phyloP scores from a whole-genome alignment of 2,329 filamentous ascomycete species.

The Graphilbum sp. region DNA sequence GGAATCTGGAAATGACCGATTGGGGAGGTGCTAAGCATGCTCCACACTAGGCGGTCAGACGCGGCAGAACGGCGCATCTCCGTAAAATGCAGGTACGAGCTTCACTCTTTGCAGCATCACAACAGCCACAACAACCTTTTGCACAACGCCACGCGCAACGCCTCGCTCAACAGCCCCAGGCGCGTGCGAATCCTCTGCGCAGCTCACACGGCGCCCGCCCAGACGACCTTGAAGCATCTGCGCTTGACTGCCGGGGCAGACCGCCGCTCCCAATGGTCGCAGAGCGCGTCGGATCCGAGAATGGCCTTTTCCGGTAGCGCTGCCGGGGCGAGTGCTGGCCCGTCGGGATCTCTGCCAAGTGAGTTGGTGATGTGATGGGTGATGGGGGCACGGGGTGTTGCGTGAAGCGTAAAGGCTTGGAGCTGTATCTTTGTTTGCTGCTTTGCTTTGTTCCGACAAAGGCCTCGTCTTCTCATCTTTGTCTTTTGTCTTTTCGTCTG shows the following conservation, averaged over 20 bases:
- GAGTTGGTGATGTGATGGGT: not conserved
- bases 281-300: conserved; percentile 3
- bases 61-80: conserved; percentile 6
- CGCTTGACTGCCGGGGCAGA: no score
- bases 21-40: no score
- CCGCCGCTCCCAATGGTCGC: conserved; percentile 2
- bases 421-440: not conserved
- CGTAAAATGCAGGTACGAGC: no score
- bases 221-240: no score
- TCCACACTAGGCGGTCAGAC: conserved; percentile 5
- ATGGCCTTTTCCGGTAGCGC: conserved; percentile 6
- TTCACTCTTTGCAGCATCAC: no score
- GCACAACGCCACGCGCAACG: no score
- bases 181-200: no score
- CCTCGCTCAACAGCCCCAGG: no score
- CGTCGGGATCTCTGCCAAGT: conserved; percentile 1
- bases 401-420: not conserved
- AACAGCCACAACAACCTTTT: no score
- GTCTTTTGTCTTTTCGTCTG: not conserved
- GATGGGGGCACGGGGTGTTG: not conserved
- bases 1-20: no score
- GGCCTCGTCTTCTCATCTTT: not conserved
- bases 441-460: no score
- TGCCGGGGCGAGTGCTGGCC: not conserved
- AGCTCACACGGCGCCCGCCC: no score